A percentile compares a stretch with the other conserved stretches of the same genome.
Conservation (phyloP, 2,329 filamentous ascomycete species). For the Colletotrichum godetiae region DNA sequence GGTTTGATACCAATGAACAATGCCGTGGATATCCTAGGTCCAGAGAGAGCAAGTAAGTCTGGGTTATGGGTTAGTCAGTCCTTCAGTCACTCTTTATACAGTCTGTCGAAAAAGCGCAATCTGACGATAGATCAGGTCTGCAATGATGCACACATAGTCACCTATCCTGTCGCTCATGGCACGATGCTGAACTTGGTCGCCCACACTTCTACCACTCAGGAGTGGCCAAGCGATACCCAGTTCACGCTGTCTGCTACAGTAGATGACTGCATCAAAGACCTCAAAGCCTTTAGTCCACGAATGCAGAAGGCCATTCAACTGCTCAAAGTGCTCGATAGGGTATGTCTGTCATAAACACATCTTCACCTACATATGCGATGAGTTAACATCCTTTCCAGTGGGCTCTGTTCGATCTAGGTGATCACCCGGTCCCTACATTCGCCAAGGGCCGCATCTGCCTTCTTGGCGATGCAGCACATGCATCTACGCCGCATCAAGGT, state of each 20-base stretch:
- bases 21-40: slow-evolving; percentile 60
- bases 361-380: background rate
- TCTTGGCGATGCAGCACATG: slow-evolving; percentile 72
- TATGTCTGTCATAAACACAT: background rate
- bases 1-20: slow-evolving; percentile 58
- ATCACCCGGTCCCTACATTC: slow-evolving; percentile 55
- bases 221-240: slow-evolving; percentile 42
- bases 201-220: slow-evolving; percentile 44
- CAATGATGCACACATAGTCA: slow-evolving; percentile 65
- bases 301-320: background rate
- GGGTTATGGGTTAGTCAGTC: slow-evolving; percentile 68
- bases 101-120: slow-evolving; percentile 37
- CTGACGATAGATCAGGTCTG: slow-evolving; percentile 47
- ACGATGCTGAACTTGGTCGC: slow-evolving; percentile 67
- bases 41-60: slow-evolving; percentile 44
- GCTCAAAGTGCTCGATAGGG: slow-evolving; percentile 4
- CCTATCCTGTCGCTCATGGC: slow-evolving; percentile 67
- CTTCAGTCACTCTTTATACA: slow-evolving; percentile 39
- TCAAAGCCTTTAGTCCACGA: background rate
- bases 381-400: slow-evolving; percentile 45
- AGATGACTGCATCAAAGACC: background rate
- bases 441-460: slow-evolving; percentile 58
- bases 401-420: slow-evolving; percentile 58
- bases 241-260: slow-evolving; percentile 37
- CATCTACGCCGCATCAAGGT: slow-evolving; percentile 69